These are phyloP conservation scores for Pythium apleroticum DNA, from an alignment of 352 stramenopile genomes.

Conservation along the genomic window DNA sequence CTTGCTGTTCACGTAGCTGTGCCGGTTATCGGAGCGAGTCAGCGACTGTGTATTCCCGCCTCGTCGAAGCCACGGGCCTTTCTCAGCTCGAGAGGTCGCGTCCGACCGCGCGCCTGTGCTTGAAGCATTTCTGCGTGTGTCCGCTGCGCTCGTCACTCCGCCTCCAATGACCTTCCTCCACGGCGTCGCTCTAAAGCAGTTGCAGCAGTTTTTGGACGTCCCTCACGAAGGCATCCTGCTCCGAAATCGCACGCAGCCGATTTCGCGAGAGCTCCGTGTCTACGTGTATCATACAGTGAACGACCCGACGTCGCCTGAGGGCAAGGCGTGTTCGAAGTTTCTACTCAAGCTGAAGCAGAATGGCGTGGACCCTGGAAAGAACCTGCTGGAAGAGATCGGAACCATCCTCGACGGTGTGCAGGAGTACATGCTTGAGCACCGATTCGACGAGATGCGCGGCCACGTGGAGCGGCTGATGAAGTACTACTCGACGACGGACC, in stretches of 20 bases:
- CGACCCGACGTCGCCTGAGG: constrained; percentile 72
- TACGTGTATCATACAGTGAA: constrained; percentile 83
- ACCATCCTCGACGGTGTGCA: constrained; percentile 81
- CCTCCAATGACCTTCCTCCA: constrained; percentile 76
- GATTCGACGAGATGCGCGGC: constrained; percentile 72
- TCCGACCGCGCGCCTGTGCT: constrained; percentile 69
- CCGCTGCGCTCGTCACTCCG: constrained; percentile 69
- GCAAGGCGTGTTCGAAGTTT: constrained; percentile 79
- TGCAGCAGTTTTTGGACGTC: constrained; percentile 82
- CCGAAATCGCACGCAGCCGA: constrained; percentile 78
- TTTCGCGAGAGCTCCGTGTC: constrained; percentile 70
- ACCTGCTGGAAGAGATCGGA: constrained; percentile 70
- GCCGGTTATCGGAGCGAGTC: constrained; percentile 63
- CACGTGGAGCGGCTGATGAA: constrained; percentile 68
- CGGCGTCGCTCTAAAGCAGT: constrained; percentile 69
- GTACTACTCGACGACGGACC: constrained; percentile 26
- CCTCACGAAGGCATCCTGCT: constrained; percentile 67
- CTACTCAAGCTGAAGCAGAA: constrained; percentile 54
- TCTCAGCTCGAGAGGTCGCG: constrained; percentile 59
- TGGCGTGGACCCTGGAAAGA: constrained; percentile 45
- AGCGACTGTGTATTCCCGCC: constrained; percentile 74
- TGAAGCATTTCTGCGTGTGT: constrained; percentile 75
- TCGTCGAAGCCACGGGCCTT: constrained; percentile 51
- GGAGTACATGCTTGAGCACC: constrained; percentile 87
- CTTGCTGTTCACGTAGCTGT: constrained; percentile 38